Conservation (phyloP, 305 asterid genomes). For the Fraxinus albicans region DNA sequence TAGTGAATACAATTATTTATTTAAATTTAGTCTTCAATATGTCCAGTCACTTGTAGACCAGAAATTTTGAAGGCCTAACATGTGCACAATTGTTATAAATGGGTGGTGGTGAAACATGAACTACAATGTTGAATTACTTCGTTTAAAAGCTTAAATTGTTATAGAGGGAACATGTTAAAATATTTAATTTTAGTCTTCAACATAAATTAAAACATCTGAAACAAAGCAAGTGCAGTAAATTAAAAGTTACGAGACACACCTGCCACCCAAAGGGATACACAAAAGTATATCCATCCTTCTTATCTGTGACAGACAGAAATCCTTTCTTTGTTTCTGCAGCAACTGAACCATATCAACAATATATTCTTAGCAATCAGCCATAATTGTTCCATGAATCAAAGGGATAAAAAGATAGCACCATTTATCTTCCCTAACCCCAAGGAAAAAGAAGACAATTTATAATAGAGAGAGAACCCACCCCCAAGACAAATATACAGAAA, state of each 20-base stretch:
- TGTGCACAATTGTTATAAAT: neutral
- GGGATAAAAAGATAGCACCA: neutral
- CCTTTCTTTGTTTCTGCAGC: slow-evolving; percentile 95
- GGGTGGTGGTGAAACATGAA: neutral
- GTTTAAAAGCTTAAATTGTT: neutral
- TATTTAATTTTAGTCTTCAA: neutral
- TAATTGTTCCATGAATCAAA: slow-evolving; percentile 17
- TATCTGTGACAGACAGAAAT: slow-evolving; percentile 68
- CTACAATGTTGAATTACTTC: neutral
- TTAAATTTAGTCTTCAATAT: neutral
- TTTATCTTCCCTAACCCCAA: neutral
- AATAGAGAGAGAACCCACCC: neutral
- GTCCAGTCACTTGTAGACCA: neutral
- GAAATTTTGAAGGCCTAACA: neutral
- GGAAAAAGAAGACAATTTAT: neutral
- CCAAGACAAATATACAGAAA: neutral
- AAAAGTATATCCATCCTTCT: slow-evolving; percentile 80
- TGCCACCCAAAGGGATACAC: slow-evolving; percentile 93
- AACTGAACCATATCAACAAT: slow-evolving; percentile 73
- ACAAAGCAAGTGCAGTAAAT: slow-evolving; percentile 10
- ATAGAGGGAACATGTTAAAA: neutral
- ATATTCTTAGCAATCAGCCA: slow-evolving; percentile 51
- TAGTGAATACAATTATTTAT: neutral
- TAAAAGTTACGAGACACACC: slow-evolving; percentile 37
- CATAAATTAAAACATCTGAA: neutral